These are phyloP conservation scores for Cyclotella sp. DNA, from an alignment of 108 stramenopile genomes.

Conservation along the genomic window DNA sequence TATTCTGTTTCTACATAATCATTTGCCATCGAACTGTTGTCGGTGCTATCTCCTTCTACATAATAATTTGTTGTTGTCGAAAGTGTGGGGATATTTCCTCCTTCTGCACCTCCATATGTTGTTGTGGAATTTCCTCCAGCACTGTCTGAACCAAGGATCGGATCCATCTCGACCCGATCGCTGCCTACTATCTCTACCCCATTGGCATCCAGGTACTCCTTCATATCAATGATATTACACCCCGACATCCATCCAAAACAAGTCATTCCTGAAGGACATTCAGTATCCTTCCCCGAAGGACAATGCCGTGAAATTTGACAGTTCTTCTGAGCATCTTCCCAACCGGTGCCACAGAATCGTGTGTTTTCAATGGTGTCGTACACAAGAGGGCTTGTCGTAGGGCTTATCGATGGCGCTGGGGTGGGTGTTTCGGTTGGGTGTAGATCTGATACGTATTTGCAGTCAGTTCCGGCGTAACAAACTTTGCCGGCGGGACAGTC, in stretches of 20 bases:
- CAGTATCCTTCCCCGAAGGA: constrained; percentile 26
- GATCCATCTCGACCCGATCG: constrained; percentile 20
- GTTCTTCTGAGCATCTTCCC: constrained; percentile 33
- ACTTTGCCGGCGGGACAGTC: constrained; percentile 46
- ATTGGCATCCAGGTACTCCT: constrained; percentile 17
- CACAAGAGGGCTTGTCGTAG: constrained; percentile 15
- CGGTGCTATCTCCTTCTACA: not conserved
- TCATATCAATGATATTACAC: constrained; percentile 49
- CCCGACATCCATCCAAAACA: constrained; percentile 39
- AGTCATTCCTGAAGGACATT: constrained; percentile 27
- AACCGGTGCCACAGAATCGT: constrained; percentile 33
- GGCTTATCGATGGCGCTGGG: constrained; percentile 10
- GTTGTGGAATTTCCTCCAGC: not conserved
- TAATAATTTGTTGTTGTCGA: not conserved
- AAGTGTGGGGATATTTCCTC: not conserved
- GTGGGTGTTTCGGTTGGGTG: constrained; percentile 36
- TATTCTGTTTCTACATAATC: not conserved
- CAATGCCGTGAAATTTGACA: constrained; percentile 44
- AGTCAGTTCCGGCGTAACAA: constrained; percentile 43
- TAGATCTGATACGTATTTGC: constrained; percentile 38
- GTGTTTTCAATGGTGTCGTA: constrained; percentile 33
- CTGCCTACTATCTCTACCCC: constrained; percentile 35
- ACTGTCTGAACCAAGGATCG: not conserved
- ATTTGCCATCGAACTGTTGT: not conserved
- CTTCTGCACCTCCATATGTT: not conserved